These are phyloP conservation scores for Perilla frutescens DNA, from an alignment of 257 asterid genomes.

Conservation along the genomic window DNA sequence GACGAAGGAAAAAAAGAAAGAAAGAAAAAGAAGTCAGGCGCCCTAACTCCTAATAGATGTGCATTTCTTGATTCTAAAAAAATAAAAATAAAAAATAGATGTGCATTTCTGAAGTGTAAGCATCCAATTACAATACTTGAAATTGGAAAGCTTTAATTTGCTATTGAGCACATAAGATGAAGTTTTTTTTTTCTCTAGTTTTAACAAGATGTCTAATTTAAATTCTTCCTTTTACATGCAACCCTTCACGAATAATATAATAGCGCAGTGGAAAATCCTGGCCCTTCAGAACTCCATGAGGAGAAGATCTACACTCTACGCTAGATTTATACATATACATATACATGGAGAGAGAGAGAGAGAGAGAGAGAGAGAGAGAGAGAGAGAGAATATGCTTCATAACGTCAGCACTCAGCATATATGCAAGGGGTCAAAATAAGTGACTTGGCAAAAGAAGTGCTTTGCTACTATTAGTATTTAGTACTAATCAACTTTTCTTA, in stretches of 20 bases:
- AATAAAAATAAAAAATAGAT: neutral
- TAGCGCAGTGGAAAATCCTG: conserved; percentile 20
- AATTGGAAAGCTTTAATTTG: conserved; percentile 26
- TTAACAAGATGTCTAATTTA: neutral
- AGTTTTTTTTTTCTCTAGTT: neutral
- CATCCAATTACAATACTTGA: conserved; percentile 29
- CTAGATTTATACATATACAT: conserved; percentile 12
- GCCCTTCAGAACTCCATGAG: conserved; percentile 39
- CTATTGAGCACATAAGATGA: neutral
- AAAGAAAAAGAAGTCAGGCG: neutral
- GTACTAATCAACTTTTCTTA: neutral
- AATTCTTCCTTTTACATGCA: conserved; percentile 21
- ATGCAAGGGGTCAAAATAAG: conserved; percentile 29
- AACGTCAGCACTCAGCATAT: conserved; percentile 1
- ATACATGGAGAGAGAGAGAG: neutral
- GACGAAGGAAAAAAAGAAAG: conserved; percentile 11
- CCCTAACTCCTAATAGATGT: neutral
- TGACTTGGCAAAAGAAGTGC: conserved; percentile 27
- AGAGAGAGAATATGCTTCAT: neutral
- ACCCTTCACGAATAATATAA: conserved; percentile 4
- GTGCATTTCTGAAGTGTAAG: conserved; percentile 33
- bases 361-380: neutral
- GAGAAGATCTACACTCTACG: conserved; percentile 6
- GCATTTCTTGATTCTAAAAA: conserved; percentile 2
- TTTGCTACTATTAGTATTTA: neutral